These are phyloP conservation scores for Heritiera fomes DNA, from an alignment of 345 rosid species.

Conservation along the genomic window DNA sequence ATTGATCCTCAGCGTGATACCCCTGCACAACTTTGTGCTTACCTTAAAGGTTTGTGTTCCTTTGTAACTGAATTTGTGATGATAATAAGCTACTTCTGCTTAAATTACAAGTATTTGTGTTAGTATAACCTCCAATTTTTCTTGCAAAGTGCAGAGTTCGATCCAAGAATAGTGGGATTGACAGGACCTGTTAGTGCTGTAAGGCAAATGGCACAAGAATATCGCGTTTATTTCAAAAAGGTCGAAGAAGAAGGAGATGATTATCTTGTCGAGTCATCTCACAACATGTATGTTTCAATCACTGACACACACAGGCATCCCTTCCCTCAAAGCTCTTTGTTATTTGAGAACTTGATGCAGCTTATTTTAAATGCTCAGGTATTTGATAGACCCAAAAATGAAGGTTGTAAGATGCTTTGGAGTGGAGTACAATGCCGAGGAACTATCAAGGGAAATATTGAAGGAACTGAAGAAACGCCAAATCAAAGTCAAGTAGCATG, in stretches of 20 bases:
- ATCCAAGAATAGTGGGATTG: constrained; percentile 67
- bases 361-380: constrained; percentile 43
- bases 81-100: background rate
- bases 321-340: background rate
- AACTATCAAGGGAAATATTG: constrained; percentile 55
- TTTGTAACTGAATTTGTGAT: background rate
- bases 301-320: background rate
- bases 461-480: constrained; percentile 48
- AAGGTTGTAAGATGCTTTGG: constrained; percentile 82
- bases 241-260: constrained; percentile 86
- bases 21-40: constrained; percentile 69
- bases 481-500: background rate
- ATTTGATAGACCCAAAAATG: constrained; percentile 79
- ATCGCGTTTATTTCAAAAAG: constrained; percentile 77
- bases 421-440: constrained; percentile 63
- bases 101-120: background rate
- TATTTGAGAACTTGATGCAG: background rate
- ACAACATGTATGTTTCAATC: constrained; percentile 57
- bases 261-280: constrained; percentile 82
- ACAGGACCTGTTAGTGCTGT: constrained; percentile 64
- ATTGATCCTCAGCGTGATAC: constrained; percentile 91
- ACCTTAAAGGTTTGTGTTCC: constrained; percentile 62
- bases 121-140: constrained; percentile 15
- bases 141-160: constrained; percentile 62
- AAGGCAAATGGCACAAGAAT: constrained; percentile 89